phyloP scores from a whole-genome alignment of 192 early-diverging fungal species.

The Linnemannia exigua region DNA sequence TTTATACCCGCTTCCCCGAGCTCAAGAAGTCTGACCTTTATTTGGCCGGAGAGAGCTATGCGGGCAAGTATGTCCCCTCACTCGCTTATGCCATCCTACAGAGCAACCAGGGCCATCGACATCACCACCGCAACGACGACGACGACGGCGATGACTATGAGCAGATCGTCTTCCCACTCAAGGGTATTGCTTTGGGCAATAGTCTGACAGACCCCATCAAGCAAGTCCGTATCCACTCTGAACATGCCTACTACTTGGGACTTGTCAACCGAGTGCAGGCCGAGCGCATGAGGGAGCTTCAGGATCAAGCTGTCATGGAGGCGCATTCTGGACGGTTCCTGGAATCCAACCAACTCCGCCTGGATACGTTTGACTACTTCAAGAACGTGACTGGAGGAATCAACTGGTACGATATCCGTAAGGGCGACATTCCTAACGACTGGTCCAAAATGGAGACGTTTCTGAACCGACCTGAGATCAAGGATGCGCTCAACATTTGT shows the following conservation, averaged over 20 bases:
- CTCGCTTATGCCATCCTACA: constrained; percentile 74
- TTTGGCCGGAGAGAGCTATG: constrained; percentile 73
- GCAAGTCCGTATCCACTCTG: constrained; percentile 71
- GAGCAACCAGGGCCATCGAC: constrained; percentile 61
- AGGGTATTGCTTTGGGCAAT: constrained; percentile 66
- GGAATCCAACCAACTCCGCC: constrained; percentile 61
- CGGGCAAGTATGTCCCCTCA: constrained; percentile 82
- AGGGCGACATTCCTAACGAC: constrained; percentile 72
- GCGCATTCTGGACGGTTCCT: constrained; percentile 66
- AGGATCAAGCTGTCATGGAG: constrained; percentile 57
- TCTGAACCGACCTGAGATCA: constrained; percentile 67
- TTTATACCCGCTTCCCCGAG: constrained; percentile 78
- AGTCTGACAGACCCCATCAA: constrained; percentile 74
- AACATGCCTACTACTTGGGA: constrained; percentile 68
- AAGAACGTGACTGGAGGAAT: constrained; percentile 76
- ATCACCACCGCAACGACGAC: constrained; percentile 19
- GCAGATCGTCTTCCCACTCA: constrained; percentile 22
- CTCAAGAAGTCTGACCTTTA: constrained; percentile 71
- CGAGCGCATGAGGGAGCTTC: constrained; percentile 45
- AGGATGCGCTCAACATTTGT: constrained; percentile 74
- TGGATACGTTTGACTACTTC: constrained; percentile 74
- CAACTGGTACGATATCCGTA: constrained; percentile 86
- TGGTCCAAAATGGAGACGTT: constrained; percentile 72
- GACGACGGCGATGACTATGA: neutral
- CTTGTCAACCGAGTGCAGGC: constrained; percentile 65